Conservation (phyloP, 2,329 filamentous ascomycete genomes). For the Trichothecium sympodiale region DNA sequence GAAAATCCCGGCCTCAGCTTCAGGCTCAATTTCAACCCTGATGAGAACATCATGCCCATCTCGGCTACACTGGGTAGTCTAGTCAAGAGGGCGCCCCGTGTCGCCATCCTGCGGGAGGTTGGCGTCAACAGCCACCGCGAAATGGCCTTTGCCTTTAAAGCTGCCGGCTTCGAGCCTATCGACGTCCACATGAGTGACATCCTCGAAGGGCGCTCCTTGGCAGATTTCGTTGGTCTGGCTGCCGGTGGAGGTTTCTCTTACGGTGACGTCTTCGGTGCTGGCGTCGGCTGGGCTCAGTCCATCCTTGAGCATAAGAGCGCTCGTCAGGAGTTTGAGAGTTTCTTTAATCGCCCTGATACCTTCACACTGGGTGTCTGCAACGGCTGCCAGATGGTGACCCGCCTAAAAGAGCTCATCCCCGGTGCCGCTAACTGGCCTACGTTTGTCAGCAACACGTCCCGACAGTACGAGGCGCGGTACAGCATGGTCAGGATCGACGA, state of each 20-base stretch:
- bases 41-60: constrained; percentile 60
- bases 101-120: constrained; percentile 90
- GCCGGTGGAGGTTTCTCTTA: constrained; percentile 98
- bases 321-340: constrained; percentile 66
- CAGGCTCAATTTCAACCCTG: constrained; percentile 69
- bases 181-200: constrained; percentile 98
- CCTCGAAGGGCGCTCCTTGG: constrained; percentile 65
- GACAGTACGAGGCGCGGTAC: constrained; percentile 84
- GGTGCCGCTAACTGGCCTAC: constrained; percentile 76
- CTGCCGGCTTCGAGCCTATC: constrained; percentile 80
- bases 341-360: constrained; percentile 82
- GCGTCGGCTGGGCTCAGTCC: constrained; percentile 90
- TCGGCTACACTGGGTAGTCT: constrained; percentile 33
- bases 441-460: constrained; percentile 73
- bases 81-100: constrained; percentile 54
- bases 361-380: constrained; percentile 95
- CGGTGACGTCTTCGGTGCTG: constrained; percentile 76
- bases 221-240: constrained; percentile 76
- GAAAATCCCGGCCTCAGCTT: constrained; percentile 75
- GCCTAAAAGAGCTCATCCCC: constrained; percentile 69
- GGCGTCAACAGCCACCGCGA: constrained; percentile 95
- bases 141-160: constrained; percentile 92
- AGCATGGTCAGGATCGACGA: constrained; percentile 72
- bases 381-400: constrained; percentile 88
- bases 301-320: constrained; percentile 74